phyloP scores from a whole-genome alignment of 208 protist species.

The Naegleria gruberi region DNA sequence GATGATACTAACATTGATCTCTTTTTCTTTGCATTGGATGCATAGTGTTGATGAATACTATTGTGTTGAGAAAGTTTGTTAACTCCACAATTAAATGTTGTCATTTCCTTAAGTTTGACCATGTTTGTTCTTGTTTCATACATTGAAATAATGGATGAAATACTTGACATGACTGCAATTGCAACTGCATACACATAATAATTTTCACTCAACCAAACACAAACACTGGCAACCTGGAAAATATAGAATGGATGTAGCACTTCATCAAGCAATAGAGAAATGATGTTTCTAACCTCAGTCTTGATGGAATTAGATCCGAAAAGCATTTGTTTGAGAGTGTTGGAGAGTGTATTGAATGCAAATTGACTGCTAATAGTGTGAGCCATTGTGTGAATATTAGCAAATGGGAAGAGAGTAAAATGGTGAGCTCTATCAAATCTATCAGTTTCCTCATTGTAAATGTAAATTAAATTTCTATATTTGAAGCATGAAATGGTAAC shows the following conservation, averaged over 20 bases:
- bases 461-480: neutral
- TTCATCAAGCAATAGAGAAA: slow-evolving; percentile 23
- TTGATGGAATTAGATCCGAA: slow-evolving; percentile 24
- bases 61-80: neutral
- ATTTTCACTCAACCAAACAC: slow-evolving; percentile 11
- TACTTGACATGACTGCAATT: slow-evolving; percentile 2
- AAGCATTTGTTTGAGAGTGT: neutral
- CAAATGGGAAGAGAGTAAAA: neutral
- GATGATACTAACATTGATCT: too few relatives aligned
- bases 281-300: neutral
- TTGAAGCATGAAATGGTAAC: neutral
- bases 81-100: neutral
- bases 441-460: neutral
- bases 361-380: too few relatives aligned
- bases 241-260: slow-evolving; percentile 27
- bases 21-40: too few relatives aligned
- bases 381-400: too few relatives aligned
- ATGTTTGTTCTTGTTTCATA: slow-evolving; percentile 23
- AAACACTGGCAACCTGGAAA: slow-evolving; percentile 26
- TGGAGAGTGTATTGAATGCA: neutral
- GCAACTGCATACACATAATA: slow-evolving; percentile 12
- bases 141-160: neutral
- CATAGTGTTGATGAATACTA: too few relatives aligned
- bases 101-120: neutral
- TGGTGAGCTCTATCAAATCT: neutral